phyloP scores from a whole-genome alignment of 495 filamentous ascomycete genomes.

The Aspergillus taichungensis region DNA sequence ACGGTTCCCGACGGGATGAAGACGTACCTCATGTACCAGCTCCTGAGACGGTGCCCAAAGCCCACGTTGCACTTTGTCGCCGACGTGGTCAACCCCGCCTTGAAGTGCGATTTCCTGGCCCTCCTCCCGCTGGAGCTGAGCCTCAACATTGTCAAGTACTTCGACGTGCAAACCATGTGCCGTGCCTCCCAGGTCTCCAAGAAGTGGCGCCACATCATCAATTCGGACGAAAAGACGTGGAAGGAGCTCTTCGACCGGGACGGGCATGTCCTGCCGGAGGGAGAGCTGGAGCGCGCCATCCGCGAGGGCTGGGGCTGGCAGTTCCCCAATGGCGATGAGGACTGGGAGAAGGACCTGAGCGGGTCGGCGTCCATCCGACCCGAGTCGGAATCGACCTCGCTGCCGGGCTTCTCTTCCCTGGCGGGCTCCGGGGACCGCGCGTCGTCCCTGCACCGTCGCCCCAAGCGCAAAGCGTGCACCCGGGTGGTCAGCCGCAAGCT shows the following conservation, averaged over 20 bases:
- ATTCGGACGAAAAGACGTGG: conserved; percentile 91
- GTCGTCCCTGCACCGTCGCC: conserved; percentile 26
- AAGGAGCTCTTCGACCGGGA: conserved; percentile 84
- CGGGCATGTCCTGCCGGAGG: conserved; percentile 66
- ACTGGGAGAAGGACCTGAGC: conserved; percentile 74
- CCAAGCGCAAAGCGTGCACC: conserved; percentile 47
- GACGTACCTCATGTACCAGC: conserved; percentile 90
- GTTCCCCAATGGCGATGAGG: conserved; percentile 63
- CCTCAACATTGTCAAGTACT: conserved; percentile 75
- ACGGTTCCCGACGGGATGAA: conserved; percentile 81
- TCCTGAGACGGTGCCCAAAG: conserved; percentile 79
- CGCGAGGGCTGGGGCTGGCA: conserved; percentile 99
- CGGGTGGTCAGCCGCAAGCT: conserved; percentile 39
- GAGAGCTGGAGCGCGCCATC: conserved; percentile 80
- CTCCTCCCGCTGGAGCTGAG: conserved; percentile 81
- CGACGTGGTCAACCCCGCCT: conserved; percentile 86
- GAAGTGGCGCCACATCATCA: conserved; percentile 81
- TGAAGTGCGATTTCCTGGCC: conserved; percentile 87
- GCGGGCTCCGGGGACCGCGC: conserved; percentile 20
- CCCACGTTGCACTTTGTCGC: conserved; percentile 88
- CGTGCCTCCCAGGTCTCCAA: conserved; percentile 90
- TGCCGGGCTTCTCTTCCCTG: conserved; percentile 11
- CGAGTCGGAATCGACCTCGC: conserved; percentile 36
- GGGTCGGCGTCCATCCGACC: conserved; percentile 32
- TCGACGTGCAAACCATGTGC: conserved; percentile 82